These are phyloP conservation scores for Hypoxylon sp. DNA, from an alignment of 2,329 filamentous ascomycete species.

Conservation along the genomic window DNA sequence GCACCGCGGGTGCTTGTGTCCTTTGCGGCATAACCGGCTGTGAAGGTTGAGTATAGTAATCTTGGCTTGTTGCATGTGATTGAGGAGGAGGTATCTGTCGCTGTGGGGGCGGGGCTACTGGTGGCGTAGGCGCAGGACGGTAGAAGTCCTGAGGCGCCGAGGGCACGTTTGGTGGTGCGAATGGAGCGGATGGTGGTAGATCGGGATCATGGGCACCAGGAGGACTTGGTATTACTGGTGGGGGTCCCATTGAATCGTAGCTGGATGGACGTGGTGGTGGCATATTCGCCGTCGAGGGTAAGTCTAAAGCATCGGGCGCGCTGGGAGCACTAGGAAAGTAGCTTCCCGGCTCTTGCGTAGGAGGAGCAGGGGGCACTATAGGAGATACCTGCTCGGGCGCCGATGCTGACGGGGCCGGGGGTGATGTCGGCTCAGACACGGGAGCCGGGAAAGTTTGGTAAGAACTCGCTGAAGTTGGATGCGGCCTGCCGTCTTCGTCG, in stretches of 20 bases:
- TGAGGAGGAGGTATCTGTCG: conserved; percentile 45
- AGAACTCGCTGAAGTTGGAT: conserved; percentile 44
- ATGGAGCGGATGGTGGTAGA: conserved; percentile 53
- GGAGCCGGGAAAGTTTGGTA: conserved; percentile 53
- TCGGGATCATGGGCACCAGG: conserved; percentile 46
- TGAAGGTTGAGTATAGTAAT: conserved; percentile 43
- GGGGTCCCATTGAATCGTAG: conserved; percentile 46
- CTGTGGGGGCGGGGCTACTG: conserved; percentile 45
- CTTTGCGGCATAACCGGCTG: conserved; percentile 47
- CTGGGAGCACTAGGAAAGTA: conserved; percentile 51
- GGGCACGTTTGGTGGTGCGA: conserved; percentile 51
- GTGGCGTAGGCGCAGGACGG: conserved; percentile 48
- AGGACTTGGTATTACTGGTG: conserved; percentile 49
- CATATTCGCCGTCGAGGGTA: conserved; percentile 52
- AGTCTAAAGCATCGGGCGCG: conserved; percentile 45
- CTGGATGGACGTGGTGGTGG: conserved; percentile 50
- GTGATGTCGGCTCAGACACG: conserved; percentile 57
- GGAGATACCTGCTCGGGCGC: conserved; percentile 54
- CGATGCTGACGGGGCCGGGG: conserved; percentile 50
- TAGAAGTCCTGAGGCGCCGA: conserved; percentile 57
- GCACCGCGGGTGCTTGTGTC: conserved; percentile 37
- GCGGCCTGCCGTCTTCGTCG: conserved; percentile 58
- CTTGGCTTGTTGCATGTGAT: conserved; percentile 47
- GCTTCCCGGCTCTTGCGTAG: conserved; percentile 48
- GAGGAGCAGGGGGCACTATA: conserved; percentile 51